Percentiles rank a stretch among this genome's conserved stretches.
These are phyloP conservation scores for Amanita inopinata DNA, from an alignment of 768 basidiomycete species.

Conservation along the genomic window DNA sequence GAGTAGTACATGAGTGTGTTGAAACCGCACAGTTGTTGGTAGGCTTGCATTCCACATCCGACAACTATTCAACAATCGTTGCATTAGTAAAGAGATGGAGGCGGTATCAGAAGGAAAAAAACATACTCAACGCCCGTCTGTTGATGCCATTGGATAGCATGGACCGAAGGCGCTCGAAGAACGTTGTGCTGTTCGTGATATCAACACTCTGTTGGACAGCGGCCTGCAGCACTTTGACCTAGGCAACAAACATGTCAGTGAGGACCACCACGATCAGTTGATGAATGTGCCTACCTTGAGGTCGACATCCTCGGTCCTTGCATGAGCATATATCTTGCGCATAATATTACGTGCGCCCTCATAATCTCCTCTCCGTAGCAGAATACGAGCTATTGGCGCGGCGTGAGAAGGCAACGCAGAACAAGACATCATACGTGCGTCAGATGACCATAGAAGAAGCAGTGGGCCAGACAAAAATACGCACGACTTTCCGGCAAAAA, in stretches of 20 bases:
- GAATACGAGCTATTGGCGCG: conserved; percentile 48
- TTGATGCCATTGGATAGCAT: conserved; percentile 50
- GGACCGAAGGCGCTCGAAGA: conserved; percentile 42
- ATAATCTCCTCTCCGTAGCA: conserved; percentile 46
- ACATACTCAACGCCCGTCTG: conserved; percentile 59
- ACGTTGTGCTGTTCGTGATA: conserved; percentile 52
- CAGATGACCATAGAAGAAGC: not conserved
- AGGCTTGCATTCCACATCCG: conserved; percentile 73
- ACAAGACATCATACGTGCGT: no score
- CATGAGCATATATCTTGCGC: conserved; percentile 58
- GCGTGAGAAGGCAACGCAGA: no score
- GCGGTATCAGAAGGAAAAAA: not conserved
- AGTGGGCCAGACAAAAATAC: conserved; percentile 17
- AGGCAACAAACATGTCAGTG: not conserved
- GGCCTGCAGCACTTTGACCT: conserved; percentile 51
- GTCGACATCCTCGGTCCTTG: conserved; percentile 54
- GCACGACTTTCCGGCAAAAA: conserved; percentile 74
- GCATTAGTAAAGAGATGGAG: not conserved
- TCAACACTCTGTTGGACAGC: conserved; percentile 54
- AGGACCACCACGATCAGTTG: not conserved
- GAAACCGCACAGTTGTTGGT: conserved; percentile 80
- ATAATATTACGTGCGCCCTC: conserved; percentile 45
- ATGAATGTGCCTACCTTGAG: conserved; percentile 38
- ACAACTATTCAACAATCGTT: conserved; percentile 43
- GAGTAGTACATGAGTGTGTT: conserved; percentile 74